Percentiles rank a stretch among this genome's conserved stretches.
Evolutionary conservation across 2,329 filamentous ascomycete species (phyloP).

Genomic region (Neonectria ditissima): DNA sequence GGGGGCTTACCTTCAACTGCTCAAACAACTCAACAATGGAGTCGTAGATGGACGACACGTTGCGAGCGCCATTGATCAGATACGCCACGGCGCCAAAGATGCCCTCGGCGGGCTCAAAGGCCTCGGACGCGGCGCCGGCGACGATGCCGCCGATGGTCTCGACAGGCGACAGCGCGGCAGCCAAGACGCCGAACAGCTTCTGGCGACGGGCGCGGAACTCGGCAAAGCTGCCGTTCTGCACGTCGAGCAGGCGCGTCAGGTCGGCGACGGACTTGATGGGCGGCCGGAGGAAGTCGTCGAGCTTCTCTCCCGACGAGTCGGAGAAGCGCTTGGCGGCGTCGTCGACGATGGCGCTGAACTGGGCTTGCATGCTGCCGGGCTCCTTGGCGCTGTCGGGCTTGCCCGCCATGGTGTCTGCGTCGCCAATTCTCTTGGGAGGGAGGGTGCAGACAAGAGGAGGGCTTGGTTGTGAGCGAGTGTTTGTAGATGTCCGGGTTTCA

Average conservation of each 20-base stretch:
- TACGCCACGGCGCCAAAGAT: constrained; percentile 59
- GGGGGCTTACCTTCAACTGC: constrained; percentile 51
- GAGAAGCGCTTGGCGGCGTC: constrained; percentile 51
- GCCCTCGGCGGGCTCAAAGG: constrained; percentile 55
- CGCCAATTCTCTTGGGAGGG: neutral
- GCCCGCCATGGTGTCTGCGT: constrained; percentile 7
- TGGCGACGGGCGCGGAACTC: constrained; percentile 53
- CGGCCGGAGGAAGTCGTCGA: constrained; percentile 50
- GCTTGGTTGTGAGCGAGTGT: neutral
- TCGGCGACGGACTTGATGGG: constrained; percentile 50
- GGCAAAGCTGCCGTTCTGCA: constrained; percentile 52
- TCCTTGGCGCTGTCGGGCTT: constrained; percentile 5
- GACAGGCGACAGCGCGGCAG: constrained; percentile 50
- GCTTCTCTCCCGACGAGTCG: constrained; percentile 43
- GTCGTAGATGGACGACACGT: constrained; percentile 59
- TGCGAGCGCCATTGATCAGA: constrained; percentile 57
- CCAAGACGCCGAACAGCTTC: constrained; percentile 50
- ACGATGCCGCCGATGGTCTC: constrained; percentile 55
- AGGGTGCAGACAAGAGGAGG: neutral
- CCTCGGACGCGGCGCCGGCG: constrained; percentile 51
- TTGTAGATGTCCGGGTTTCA: neutral
- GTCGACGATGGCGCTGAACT: constrained; percentile 48
- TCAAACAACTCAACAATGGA: constrained; percentile 58
- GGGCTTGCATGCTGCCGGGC: constrained; percentile 26
- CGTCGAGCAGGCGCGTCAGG: constrained; percentile 47